These are phyloP conservation scores for Aspergillus calidoustus DNA, from an alignment of 2,329 filamentous ascomycete genomes.

Conservation along the genomic window DNA sequence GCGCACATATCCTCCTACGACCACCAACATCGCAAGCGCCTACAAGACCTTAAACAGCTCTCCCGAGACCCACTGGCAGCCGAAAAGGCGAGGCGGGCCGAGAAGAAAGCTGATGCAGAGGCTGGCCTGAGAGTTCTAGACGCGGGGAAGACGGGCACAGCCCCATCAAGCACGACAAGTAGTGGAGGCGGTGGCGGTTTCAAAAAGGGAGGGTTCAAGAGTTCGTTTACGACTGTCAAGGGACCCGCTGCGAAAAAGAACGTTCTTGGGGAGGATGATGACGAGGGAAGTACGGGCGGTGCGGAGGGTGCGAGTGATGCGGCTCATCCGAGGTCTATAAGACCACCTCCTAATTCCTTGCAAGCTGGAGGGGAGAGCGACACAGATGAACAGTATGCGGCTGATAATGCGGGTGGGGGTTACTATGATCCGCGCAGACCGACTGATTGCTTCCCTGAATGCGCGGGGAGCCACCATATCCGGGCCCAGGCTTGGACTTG, in stretches of 20 bases:
- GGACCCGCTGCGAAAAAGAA: conserved; percentile 45
- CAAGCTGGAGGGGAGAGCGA: conserved; percentile 68
- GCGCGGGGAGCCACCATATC: conserved; percentile 29
- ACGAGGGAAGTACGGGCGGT: conserved; percentile 35
- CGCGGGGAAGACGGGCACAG: conserved; percentile 32
- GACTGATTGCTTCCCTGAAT: conserved; percentile 53
- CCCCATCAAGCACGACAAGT: conserved; percentile 22
- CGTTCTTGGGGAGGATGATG: conserved; percentile 48
- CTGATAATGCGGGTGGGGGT: conserved; percentile 41
- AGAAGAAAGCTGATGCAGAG: conserved; percentile 49
- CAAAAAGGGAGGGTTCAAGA: conserved; percentile 84
- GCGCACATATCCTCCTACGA: conserved; percentile 93
- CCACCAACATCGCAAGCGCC: conserved; percentile 84
- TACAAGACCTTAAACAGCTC: conserved; percentile 52
- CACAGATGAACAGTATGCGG: conserved; percentile 68
- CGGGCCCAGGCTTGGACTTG: not conserved
- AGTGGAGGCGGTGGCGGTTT: conserved; percentile 53
- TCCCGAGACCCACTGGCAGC: conserved; percentile 49
- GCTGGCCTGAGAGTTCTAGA: conserved; percentile 45
- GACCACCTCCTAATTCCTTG: conserved; percentile 1
- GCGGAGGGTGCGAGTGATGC: conserved; percentile 19
- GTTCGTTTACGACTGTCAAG: conserved; percentile 67
- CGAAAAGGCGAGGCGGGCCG: conserved; percentile 48
- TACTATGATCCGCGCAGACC: conserved; percentile 59
- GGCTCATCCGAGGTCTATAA: conserved; percentile 9